Base-by-base conservation (phyloP, 2,329 filamentous ascomycete species). In the Arthrobotrys megalospora region DNA sequence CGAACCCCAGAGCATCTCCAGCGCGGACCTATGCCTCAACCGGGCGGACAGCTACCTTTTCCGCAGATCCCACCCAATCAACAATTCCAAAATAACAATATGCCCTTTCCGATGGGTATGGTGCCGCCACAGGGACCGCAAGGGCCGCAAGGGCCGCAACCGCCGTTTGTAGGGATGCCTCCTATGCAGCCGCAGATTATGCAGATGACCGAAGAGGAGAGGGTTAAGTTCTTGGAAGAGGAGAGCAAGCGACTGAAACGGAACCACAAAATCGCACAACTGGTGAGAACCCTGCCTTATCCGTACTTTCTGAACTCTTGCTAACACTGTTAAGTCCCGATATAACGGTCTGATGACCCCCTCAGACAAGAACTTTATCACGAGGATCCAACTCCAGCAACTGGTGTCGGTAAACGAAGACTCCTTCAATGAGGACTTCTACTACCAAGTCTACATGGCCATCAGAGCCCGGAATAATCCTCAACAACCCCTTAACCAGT, bases 341-440 rank as follows among this genome's bases (percentile, higher is more conserved):
- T 82, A 97, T 82, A 99, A 99, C 83, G 96, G 96, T 24, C 86
- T 99, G 79, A 99, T 99, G 96, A 99, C 96, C 3, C 96, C 96
- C 0, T 95, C 98, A 83, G 96, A 99, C 85, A 99, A 99, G 88
- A 99, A 97, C 84, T 99, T 98, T 85, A 97, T 99, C 81, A 98
- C 96, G 4, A 91, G 96, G 16, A 99, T 99, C 80, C 96, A 99
- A 84, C 88, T 99, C 65, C 96, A 99, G 85, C 96, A 99, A 84
- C 89, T 99, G 41, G 93, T 99, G 67, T 91, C 95, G 10, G 94
- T 96, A 7, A 89, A 91, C 53, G 94, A 98, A 83, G 90, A 93
- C 41, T 90, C 92, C 6, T 88, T 98, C 43, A 89, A 91, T 0
- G 96, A 99, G 82, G 96, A 99, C 84, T 99, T 99, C 83, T 99